Percentiles rank a stretch among this genome's conserved stretches.
These are phyloP conservation scores for Trichosanthes cucumerina DNA, from an alignment of 306 rosid genomes.

Conservation along the genomic window DNA sequence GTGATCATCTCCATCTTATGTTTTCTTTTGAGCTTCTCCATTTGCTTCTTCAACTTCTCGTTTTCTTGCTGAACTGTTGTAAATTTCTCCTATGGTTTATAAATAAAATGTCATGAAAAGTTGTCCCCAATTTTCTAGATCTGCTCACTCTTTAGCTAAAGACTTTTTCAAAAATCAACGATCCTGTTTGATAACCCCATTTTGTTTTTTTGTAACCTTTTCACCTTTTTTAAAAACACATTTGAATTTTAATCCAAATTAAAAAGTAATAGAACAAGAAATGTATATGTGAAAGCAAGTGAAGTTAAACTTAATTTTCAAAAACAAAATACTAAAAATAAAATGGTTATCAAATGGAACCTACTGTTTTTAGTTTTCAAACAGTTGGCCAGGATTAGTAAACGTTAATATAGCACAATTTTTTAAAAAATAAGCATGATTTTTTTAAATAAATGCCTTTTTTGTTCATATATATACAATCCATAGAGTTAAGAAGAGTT, in stretches of 20 bases:
- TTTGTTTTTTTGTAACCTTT: too few relatives aligned
- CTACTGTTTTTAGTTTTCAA: too few relatives aligned
- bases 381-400: not conserved
- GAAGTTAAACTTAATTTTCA: not conserved
- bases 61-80: slow-evolving; percentile 50
- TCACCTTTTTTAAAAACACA: too few relatives aligned
- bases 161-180: not conserved
- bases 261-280: too few relatives aligned
- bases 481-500: slow-evolving; percentile 2
- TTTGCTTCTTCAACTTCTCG: slow-evolving; percentile 66
- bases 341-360: too few relatives aligned
- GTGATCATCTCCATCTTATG: slow-evolving; percentile 94
- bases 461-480: not conserved
- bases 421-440: not conserved
- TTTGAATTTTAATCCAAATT: too few relatives aligned
- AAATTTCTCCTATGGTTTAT: slow-evolving; percentile 51
- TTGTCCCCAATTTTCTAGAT: not conserved
- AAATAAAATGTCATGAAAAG: not conserved
- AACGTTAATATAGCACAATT: not conserved
- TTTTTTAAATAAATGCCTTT: not conserved
- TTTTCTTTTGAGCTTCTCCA: slow-evolving; percentile 76
- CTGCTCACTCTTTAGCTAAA: not conserved
- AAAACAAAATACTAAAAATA: not conserved
- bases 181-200: not conserved
- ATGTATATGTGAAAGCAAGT: too few relatives aligned